phyloP scores from a whole-genome alignment of 2,329 filamentous ascomycete species.

The Lecanicillium sp. region DNA sequence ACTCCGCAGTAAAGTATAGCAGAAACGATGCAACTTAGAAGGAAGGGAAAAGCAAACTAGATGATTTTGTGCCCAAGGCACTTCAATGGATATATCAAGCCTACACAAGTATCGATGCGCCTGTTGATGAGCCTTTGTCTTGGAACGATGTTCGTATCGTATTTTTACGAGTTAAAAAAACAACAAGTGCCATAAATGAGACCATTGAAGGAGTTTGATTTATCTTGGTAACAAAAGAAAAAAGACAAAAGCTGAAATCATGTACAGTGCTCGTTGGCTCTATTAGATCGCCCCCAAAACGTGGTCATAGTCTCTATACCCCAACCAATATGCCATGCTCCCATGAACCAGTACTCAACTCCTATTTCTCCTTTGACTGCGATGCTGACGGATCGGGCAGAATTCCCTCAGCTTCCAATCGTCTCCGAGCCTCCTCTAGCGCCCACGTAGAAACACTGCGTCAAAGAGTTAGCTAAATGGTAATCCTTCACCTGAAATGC shows the following conservation, averaged over 20 bases:
- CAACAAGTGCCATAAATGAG: constrained; percentile 15
- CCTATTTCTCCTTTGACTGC: constrained; percentile 45
- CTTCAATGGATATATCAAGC: background rate
- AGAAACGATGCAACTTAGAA: constrained; percentile 7
- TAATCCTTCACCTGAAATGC: no score
- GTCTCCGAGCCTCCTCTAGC: constrained; percentile 87
- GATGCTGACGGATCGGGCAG: constrained; percentile 61
- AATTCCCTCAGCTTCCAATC: constrained; percentile 93
- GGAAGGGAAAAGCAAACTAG: constrained; percentile 6
- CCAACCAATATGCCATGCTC: constrained; percentile 4
- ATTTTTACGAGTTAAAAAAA: constrained; percentile 1
- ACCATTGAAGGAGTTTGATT: constrained; percentile 18
- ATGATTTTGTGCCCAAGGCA: no score
- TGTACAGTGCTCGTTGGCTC: constrained; percentile 17
- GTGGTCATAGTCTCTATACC: constrained; percentile 6
- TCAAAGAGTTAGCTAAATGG: constrained; percentile 19
- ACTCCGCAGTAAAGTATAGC: constrained; percentile 16
- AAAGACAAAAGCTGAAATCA: constrained; percentile 21
- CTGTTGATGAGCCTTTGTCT: no score
- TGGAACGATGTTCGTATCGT: no score
- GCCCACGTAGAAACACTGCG: constrained; percentile 97
- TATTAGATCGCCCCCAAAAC: constrained; percentile 8
- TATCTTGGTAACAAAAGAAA: constrained; percentile 16
- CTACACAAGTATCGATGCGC: no score
- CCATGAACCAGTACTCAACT: constrained; percentile 2